Evolutionary conservation across 495 filamentous ascomycete genomes (phyloP), one percentile per base, ranked within the genome.

Genomic region (Tuber borchii): DNA sequence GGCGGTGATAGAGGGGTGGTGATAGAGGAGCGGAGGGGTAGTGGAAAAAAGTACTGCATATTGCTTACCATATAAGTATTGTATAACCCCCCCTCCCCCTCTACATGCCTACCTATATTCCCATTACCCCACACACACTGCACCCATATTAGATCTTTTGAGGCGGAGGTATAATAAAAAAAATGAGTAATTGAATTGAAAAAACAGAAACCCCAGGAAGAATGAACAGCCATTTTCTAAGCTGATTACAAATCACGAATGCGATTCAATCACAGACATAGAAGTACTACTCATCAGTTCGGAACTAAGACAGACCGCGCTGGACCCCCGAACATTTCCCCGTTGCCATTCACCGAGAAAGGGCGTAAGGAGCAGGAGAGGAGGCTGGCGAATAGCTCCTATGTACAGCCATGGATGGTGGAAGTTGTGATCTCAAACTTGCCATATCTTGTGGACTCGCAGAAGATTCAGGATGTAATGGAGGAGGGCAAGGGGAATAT

Each of bases 281-380:
- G 85, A 89, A 93, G 81, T 92, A 94, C 82, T 94, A 92, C 82
- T 92, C 90, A 3, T 93, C 91, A 1, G 88, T 93, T 75, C 88
- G 90, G 72, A 88, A 89, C 77, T 82, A 88, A 26, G 80, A 87
- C 74, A 90, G 89, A 17, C 87, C 88, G 12, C 89, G 85, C 84
- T 37, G 91, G 90, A 34, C 80, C 85, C 46, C 88, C 90, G 17
- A 79, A 83, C 40, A 85, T 89, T 69, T 75, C 73, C 40, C 82
- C 77, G 26, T 80, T 77, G 69, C 73, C 79, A 37, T 72, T 83
- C 16, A 83, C 83, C 20, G 80, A 75, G 75, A 77, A 75, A 37
- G 71, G 75, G 70, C 82, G 76, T 46, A 79, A 70, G 44, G 74
- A 75, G 31, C 75, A 73, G 17, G 82, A 85, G 51, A 76, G 82